A percentile compares a stretch with the other conserved stretches of the same genome.
phyloP scores from a whole-genome alignment of 2,329 filamentous ascomycete genomes.

The Alternaria brassicicola region DNA sequence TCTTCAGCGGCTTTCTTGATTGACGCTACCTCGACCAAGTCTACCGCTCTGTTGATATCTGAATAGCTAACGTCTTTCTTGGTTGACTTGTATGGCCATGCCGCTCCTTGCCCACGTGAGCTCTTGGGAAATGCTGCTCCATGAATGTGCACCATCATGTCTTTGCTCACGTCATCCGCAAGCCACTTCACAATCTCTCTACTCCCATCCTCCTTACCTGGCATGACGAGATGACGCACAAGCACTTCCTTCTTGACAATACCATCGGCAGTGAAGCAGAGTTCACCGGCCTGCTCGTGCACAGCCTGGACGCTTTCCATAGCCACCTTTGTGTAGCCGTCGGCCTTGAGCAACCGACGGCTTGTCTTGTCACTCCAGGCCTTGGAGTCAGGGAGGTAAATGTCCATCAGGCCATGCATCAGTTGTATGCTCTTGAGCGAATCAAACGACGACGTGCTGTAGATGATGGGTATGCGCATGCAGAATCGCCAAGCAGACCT shows the following conservation, averaged over 20 bases:
- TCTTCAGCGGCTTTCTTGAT: conserved; percentile 71
- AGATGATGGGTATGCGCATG: conserved; percentile 77
- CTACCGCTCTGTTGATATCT: conserved; percentile 78
- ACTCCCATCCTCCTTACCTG: conserved; percentile 75
- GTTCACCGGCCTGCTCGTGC: conserved; percentile 80
- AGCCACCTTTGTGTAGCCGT: conserved; percentile 74
- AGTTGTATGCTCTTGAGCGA: conserved; percentile 72
- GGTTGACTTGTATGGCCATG: conserved; percentile 32
- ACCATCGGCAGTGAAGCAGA: conserved; percentile 81
- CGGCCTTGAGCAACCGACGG: conserved; percentile 75
- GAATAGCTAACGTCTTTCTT: conserved; percentile 66
- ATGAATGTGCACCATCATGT: conserved; percentile 87
- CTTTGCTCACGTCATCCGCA: conserved; percentile 72
- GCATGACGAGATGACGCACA: conserved; percentile 84
- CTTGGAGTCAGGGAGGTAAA: conserved; percentile 90
- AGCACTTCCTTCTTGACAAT: conserved; percentile 79
- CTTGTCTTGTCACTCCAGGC: conserved; percentile 73
- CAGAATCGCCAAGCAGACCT: conserved; percentile 78
- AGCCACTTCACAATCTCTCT: conserved; percentile 77
- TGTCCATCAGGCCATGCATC: conserved; percentile 80
- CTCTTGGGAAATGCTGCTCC: conserved; percentile 84
- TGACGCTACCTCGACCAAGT: conserved; percentile 66
- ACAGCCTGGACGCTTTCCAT: conserved; percentile 80
- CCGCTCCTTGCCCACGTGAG: conserved; percentile 76
- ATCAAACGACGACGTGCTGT: conserved; percentile 86